Percentiles rank a stretch among this genome's conserved stretches.
Evolutionary conservation across 331 rosid genomes (phyloP).

Genomic region (Phaseolus coccineus): DNA sequence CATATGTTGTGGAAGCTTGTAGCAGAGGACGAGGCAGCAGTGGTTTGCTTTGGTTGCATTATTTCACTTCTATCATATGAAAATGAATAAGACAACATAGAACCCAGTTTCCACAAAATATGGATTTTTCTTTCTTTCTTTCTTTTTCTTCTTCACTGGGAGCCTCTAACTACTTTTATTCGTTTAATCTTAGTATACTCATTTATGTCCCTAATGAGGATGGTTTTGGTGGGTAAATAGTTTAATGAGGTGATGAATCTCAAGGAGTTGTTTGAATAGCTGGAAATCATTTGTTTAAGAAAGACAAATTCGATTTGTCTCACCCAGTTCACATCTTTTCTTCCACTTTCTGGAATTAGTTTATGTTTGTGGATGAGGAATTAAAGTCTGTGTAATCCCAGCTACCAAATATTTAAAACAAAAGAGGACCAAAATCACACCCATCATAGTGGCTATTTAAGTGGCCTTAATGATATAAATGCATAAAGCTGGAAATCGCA

Average conservation of each 20-base stretch:
- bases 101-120: background rate
- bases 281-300: slow-evolving; percentile 36
- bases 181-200: background rate
- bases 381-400: background rate
- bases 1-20: slow-evolving; percentile 67
- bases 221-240: background rate
- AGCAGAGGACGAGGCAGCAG: slow-evolving; percentile 40
- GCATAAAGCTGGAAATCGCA: no score
- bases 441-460: background rate
- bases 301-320: background rate
- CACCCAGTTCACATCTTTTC: slow-evolving; percentile 27
- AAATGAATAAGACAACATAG: background rate
- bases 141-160: background rate
- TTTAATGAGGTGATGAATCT: slow-evolving; percentile 44
- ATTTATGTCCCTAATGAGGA: slow-evolving; percentile 17
- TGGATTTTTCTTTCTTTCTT: no score
- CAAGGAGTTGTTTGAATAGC: slow-evolving; percentile 39
- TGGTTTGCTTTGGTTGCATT: background rate
- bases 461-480: background rate
- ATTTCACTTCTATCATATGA: background rate
- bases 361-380: slow-evolving; percentile 2
- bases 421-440: background rate
- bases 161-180: background rate
- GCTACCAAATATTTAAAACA: slow-evolving; percentile 6
- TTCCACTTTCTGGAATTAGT: slow-evolving; percentile 26